Conservation (phyloP, 1,139 yeast species). For the Pichia sorboxylosa region DNA sequence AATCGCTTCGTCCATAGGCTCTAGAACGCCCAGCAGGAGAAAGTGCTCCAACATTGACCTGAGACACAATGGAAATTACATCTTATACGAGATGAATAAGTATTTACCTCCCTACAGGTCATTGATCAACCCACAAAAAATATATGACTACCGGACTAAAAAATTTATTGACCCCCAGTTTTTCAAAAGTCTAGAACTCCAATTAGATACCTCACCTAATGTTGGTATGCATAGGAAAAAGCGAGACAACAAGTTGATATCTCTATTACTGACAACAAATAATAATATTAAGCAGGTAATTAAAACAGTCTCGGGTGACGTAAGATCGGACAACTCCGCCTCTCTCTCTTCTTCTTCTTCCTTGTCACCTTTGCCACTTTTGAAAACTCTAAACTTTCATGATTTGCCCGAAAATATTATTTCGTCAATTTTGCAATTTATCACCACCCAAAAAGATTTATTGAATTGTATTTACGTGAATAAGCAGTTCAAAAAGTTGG, state of each 20-base stretch:
- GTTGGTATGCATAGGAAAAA: constrained; percentile 10
- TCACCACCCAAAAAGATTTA: constrained; percentile 24
- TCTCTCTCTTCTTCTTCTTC: too few species aligned
- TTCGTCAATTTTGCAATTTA: constrained; percentile 15
- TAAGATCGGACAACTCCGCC: constrained; percentile 18
- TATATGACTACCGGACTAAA: constrained; percentile 22
- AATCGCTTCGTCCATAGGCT: constrained; percentile 3
- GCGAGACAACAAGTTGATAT: constrained; percentile 12
- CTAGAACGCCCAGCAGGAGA: too few species aligned
- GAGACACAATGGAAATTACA: constrained; percentile 5
- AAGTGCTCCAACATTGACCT: too few species aligned
- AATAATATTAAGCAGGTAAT: constrained; percentile 18
- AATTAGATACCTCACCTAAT: constrained; percentile 4
- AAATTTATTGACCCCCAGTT: constrained; percentile 17
- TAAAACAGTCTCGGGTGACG: constrained; percentile 20
- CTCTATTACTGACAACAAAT: constrained; percentile 18
- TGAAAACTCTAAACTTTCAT: too few species aligned
- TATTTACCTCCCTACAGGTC: constrained; percentile 25
- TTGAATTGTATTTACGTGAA: constrained; percentile 39
- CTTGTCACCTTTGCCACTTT: too few species aligned
- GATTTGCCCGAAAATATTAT: constrained; percentile 25
- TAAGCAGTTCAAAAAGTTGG: constrained; percentile 37
- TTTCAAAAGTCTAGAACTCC: constrained; percentile 5
- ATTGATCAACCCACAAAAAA: constrained; percentile 20
- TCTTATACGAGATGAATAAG: constrained; percentile 15